Conservation (phyloP, 169 alveolate genomes). For the Plasmodium yoelii region DNA sequence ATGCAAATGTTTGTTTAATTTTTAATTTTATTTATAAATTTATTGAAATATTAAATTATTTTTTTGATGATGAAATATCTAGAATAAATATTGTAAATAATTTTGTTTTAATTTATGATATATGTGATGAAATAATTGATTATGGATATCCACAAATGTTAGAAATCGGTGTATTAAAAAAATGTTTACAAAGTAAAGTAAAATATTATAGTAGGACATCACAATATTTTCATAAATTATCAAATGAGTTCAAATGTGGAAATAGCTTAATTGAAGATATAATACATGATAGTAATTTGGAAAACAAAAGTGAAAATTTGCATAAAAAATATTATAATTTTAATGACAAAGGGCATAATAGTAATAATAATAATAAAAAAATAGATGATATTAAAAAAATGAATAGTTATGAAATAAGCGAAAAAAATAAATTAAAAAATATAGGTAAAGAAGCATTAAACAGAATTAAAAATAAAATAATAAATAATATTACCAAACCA, state of each 20-base stretch:
- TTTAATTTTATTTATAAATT: slow-evolving; percentile 66
- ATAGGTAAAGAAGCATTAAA: slow-evolving; percentile 71
- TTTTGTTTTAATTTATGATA: slow-evolving; percentile 96
- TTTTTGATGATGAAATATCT: slow-evolving; percentile 48
- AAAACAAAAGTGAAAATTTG: slow-evolving; percentile 18
- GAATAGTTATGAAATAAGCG: slow-evolving; percentile 40
- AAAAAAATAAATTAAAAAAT: slow-evolving; percentile 59
- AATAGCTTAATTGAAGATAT: slow-evolving; percentile 69
- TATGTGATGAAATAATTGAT: slow-evolving; percentile 96
- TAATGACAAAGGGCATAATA: slow-evolving; percentile 18
- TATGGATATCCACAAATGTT: slow-evolving; percentile 97
- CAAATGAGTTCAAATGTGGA: slow-evolving; percentile 35
- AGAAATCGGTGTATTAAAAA: slow-evolving; percentile 93
- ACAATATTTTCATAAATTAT: slow-evolving; percentile 32
- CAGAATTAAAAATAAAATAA: slow-evolving; percentile 62
- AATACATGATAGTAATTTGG: slow-evolving; percentile 36
- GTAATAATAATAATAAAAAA: neutral
- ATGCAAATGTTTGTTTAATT: slow-evolving; percentile 50
- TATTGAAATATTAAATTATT: slow-evolving; percentile 70
- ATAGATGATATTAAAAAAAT: slow-evolving; percentile 14
- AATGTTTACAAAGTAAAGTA: slow-evolving; percentile 80
- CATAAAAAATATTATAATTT: slow-evolving; percentile 29
- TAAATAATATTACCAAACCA: slow-evolving; percentile 43
- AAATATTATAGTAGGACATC: slow-evolving; percentile 66
- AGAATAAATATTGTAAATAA: slow-evolving; percentile 91